Conservation (phyloP, 108 stramenopile species). For the Heterococcus sp. region DNA sequence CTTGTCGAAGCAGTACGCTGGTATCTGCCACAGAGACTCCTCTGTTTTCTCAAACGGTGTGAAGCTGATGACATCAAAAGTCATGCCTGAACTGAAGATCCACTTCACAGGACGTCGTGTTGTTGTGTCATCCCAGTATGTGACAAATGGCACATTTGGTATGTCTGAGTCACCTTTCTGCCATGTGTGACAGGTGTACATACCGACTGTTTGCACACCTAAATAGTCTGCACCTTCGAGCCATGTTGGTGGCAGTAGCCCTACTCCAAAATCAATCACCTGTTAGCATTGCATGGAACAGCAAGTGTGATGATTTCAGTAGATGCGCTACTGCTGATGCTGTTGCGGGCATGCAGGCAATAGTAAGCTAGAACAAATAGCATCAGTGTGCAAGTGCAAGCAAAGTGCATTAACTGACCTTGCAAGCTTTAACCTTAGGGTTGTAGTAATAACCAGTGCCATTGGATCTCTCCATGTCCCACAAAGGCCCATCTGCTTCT, state of each 20-base stretch:
- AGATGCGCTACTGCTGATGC: no score
- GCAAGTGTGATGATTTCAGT: no score
- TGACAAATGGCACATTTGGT: background rate
- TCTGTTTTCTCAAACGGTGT: slow-evolving; percentile 1
- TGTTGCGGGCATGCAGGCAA: no score
- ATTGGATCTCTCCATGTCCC: slow-evolving; percentile 40
- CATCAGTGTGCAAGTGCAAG: no score
- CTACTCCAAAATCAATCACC: slow-evolving; percentile 36
- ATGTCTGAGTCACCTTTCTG: slow-evolving; percentile 10
- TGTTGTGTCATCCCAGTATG: slow-evolving; percentile 19
- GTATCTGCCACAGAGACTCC: slow-evolving; percentile 10
- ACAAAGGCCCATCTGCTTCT: slow-evolving; percentile 34
- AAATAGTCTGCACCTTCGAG: slow-evolving; percentile 20
- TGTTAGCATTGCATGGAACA: no score
- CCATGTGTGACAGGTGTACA: slow-evolving; percentile 39
- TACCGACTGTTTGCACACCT: slow-evolving; percentile 17
- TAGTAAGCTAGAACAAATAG: no score
- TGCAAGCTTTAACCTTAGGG: slow-evolving; percentile 28
- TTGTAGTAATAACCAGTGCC: slow-evolving; percentile 40
- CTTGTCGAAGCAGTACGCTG: slow-evolving; percentile 32
- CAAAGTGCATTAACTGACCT: no score
- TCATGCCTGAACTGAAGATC: slow-evolving; percentile 7
- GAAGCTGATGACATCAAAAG: slow-evolving; percentile 13
- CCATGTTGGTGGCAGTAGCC: slow-evolving; percentile 38
- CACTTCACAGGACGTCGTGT: slow-evolving; percentile 24